phyloP scores from a whole-genome alignment of 306 rosid species.

The Albizia julibrissin region DNA sequence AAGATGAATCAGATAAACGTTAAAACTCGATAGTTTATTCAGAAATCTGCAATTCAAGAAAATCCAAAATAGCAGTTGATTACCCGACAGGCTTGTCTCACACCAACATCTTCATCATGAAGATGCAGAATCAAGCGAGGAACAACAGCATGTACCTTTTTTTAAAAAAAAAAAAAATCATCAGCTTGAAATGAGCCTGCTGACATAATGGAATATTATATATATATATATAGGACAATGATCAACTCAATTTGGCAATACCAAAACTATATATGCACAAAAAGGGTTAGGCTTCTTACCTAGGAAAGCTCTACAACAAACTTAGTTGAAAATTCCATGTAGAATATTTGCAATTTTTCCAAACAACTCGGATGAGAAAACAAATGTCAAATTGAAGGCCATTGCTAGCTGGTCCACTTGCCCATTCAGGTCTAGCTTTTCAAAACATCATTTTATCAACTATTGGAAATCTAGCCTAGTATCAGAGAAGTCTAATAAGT shows the following conservation, averaged over 20 bases:
- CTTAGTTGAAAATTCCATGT: neutral
- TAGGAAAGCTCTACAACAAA: neutral
- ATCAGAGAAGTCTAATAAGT: neutral
- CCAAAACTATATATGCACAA: constrained; percentile 2
- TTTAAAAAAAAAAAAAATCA: constrained; percentile 24
- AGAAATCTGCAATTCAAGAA: constrained; percentile 15
- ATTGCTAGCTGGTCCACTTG: neutral
- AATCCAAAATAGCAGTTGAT: constrained; percentile 36
- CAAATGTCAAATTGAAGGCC: neutral
- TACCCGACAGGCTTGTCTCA: constrained; percentile 96
- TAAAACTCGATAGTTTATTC: constrained; percentile 4
- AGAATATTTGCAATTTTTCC: neutral
- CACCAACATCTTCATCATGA: constrained; percentile 74
- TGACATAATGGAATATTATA: neutral
- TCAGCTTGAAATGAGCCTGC: constrained; percentile 26
- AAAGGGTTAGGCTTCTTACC: constrained; percentile 1
- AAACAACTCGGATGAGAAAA: constrained; percentile 1
- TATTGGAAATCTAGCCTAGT: neutral
- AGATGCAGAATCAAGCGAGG: constrained; percentile 93
- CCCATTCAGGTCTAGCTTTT: neutral
- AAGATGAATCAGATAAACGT: constrained; percentile 25
- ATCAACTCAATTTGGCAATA: constrained; percentile 11
- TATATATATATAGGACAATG: constrained; percentile 13
- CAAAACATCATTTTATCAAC: neutral
- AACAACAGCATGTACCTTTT: constrained; percentile 78